phyloP scores from a whole-genome alignment of 208 protist genomes.

The Trypanosoma conorhini region DNA sequence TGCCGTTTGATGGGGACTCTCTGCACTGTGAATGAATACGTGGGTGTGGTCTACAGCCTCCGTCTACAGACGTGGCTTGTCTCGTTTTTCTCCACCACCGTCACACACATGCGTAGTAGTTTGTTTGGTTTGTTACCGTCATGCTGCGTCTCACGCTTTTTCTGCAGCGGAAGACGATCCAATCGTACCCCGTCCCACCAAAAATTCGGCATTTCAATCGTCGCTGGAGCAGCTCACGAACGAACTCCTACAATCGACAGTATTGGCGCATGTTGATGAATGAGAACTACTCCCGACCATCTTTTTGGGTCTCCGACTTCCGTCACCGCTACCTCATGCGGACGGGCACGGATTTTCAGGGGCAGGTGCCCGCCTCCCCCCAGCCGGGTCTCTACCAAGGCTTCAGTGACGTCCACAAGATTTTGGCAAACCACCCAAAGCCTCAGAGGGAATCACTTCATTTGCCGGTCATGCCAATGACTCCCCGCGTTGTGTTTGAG shows the following conservation, averaged over 20 bases:
- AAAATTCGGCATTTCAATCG: slow-evolving; percentile 64
- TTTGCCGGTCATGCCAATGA: slow-evolving; percentile 90
- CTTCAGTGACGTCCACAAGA: slow-evolving; percentile 85
- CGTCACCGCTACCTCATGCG: slow-evolving; percentile 83
- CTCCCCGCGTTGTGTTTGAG: slow-evolving; percentile 88
- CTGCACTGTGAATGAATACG: neutral
- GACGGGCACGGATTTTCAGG: slow-evolving; percentile 86
- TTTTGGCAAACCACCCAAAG: slow-evolving; percentile 87
- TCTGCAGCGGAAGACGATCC: slow-evolving; percentile 61
- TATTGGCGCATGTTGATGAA: slow-evolving; percentile 86
- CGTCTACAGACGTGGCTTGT: slow-evolving; percentile 5
- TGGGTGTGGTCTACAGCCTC: no score
- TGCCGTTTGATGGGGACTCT: no score
- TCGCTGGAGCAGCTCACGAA: slow-evolving; percentile 79
- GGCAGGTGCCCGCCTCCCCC: slow-evolving; percentile 79
- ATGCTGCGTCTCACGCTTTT: slow-evolving; percentile 55
- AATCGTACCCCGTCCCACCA: slow-evolving; percentile 82
- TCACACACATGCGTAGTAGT: neutral
- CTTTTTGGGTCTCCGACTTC: slow-evolving; percentile 93
- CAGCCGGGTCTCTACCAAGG: slow-evolving; percentile 88
- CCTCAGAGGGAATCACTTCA: slow-evolving; percentile 89
- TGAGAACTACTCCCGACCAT: slow-evolving; percentile 78
- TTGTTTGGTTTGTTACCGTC: neutral
- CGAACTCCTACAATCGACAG: slow-evolving; percentile 81
- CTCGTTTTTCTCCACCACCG: slow-evolving; percentile 11